Conservation (phyloP, 768 basidiomycete species). For the Podaxis sp. region DNA sequence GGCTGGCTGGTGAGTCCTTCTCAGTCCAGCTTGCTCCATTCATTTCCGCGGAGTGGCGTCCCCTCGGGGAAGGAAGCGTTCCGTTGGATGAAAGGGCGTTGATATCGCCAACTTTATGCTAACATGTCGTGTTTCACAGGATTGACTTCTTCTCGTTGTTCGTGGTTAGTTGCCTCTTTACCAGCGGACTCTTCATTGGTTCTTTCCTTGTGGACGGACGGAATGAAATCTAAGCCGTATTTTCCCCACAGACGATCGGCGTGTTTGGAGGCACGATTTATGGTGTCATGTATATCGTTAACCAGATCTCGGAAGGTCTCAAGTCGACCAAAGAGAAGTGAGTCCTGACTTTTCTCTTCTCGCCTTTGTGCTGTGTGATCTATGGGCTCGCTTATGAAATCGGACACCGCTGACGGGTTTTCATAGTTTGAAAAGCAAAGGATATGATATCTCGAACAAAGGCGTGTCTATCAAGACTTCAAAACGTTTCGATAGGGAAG, state of each 20-base stretch:
- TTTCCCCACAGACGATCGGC: conserved; percentile 41
- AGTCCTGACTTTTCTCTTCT: conserved; percentile 22
- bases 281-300: conserved; percentile 37
- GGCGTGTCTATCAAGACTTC: conserved; percentile 69
- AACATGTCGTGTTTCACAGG: not conserved
- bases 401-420: not conserved
- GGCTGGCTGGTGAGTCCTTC: conserved; percentile 13
- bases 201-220: not conserved
- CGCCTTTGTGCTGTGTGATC: not conserved
- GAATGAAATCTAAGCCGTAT: not conserved
- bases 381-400: not conserved
- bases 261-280: conserved; percentile 48
- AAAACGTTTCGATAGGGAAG: conserved; percentile 56
- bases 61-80: not conserved
- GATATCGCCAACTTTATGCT: not conserved
- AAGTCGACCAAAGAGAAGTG: conserved; percentile 57
- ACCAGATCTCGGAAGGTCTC: conserved; percentile 40
- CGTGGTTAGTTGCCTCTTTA: conserved; percentile 6
- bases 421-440: conserved; percentile 54
- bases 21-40: not conserved
- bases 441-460: conserved; percentile 53
- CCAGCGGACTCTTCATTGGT: too few species aligned
- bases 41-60: not conserved
- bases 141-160: conserved; percentile 6
- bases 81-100: not conserved